Percentiles rank a stretch among this genome's conserved stretches.
These are phyloP conservation scores for Kodamaea kaohsiungensis DNA, from an alignment of 805 yeast genomes.

Conservation along the genomic window DNA sequence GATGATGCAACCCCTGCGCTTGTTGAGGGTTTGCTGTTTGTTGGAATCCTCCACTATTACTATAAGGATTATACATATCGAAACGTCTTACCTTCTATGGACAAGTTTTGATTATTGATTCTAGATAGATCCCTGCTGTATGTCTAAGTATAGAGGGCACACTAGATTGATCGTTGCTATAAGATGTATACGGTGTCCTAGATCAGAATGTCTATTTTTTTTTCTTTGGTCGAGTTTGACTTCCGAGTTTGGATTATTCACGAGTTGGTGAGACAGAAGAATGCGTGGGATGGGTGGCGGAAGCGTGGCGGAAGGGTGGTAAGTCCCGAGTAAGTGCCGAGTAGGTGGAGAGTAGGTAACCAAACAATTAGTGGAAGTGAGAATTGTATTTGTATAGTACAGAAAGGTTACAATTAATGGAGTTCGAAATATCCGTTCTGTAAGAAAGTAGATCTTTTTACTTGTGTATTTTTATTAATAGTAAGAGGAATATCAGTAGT, in stretches of 20 bases:
- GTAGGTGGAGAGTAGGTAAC: too few relatives aligned
- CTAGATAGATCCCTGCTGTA: background rate
- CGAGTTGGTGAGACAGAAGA: background rate
- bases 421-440: too few relatives aligned
- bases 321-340: too few relatives aligned
- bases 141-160: background rate
- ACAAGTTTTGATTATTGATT: background rate
- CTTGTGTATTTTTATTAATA: too few relatives aligned
- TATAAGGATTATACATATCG: conserved; percentile 43
- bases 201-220: background rate
- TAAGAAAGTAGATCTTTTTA: too few relatives aligned
- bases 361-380: too few relatives aligned
- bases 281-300: too few relatives aligned
- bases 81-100: background rate
- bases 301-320: too few relatives aligned
- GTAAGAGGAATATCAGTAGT: too few relatives aligned
- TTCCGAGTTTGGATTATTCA: background rate
- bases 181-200: background rate
- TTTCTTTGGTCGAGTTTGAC: background rate
- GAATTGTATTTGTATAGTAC: too few relatives aligned
- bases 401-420: too few relatives aligned
- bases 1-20: conserved; percentile 28
- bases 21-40: conserved; percentile 13
- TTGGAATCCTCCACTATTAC: conserved; percentile 19
- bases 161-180: background rate